Evolutionary conservation across 2,329 filamentous ascomycete genomes (phyloP).

Genomic region (Pseudogymnoascus destructans): DNA sequence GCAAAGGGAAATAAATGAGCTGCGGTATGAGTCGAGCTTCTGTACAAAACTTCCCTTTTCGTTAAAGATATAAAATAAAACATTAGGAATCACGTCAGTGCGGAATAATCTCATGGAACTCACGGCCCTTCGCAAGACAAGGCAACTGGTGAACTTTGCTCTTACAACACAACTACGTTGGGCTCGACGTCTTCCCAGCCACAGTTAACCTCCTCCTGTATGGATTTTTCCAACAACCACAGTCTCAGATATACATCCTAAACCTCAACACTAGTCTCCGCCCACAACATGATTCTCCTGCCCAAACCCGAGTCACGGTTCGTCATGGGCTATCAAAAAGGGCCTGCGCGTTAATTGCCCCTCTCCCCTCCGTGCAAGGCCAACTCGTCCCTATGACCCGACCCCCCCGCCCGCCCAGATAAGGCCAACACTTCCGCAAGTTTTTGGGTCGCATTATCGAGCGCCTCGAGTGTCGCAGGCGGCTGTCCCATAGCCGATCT

Average conservation of each 20-base stretch:
- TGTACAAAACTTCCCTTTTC: constrained; percentile 9
- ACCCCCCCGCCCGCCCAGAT: no score
- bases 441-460: no score
- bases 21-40: not conserved
- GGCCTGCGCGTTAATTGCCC: not conserved
- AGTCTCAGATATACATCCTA: not conserved
- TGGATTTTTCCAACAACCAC: not conserved
- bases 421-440: no score
- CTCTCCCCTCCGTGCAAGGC: no score
- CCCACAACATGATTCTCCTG: not conserved
- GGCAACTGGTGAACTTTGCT: not conserved
- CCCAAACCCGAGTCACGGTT: not conserved
- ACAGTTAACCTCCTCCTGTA: not conserved
- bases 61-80: constrained; percentile 2
- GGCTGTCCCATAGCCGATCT: no score
- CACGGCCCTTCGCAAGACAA: not conserved
- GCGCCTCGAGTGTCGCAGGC: no score
- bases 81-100: not conserved
- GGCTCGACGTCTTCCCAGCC: not conserved
- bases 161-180: not conserved
- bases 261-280: not conserved
- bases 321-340: not conserved
- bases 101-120: not conserved
- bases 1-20: constrained; percentile 47
- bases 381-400: no score